These are phyloP conservation scores for Pleurotus platypus DNA, from an alignment of 768 basidiomycete genomes.

Conservation along the genomic window DNA sequence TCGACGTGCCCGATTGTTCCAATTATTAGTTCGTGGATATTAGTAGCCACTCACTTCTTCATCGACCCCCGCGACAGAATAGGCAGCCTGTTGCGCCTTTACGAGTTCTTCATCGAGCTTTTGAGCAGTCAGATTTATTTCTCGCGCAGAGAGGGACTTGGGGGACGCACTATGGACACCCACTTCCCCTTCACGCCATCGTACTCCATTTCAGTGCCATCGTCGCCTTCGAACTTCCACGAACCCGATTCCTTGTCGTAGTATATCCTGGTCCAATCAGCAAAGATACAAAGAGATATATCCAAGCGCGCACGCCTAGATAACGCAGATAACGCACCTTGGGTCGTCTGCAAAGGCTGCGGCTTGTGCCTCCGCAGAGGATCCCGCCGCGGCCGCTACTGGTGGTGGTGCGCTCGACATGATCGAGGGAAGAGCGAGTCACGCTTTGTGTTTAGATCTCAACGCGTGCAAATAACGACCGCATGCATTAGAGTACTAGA, in stretches of 20 bases:
- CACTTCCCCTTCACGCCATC: constrained; percentile 72
- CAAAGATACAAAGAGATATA: constrained; percentile 9
- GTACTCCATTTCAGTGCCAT: constrained; percentile 90
- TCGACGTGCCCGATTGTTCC: background rate
- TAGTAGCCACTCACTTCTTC: constrained; percentile 64
- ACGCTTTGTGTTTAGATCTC: constrained; percentile 36
- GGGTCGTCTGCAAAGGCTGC: constrained; percentile 79
- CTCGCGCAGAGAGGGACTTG: background rate
- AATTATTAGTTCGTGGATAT: background rate
- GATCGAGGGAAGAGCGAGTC: constrained; percentile 20
- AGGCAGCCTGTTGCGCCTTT: constrained; percentile 91
- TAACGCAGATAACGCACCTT: constrained; percentile 34
- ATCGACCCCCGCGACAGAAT: constrained; percentile 89
- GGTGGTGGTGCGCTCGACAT: constrained; percentile 49
- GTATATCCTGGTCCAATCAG: constrained; percentile 51
- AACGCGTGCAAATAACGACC: constrained; percentile 4
- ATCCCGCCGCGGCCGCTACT: constrained; percentile 42
- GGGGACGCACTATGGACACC: constrained; percentile 73
- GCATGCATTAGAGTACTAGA: background rate
- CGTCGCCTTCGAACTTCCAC: constrained; percentile 89
- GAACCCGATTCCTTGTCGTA: constrained; percentile 71
- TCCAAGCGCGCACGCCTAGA: background rate
- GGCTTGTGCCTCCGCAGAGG: constrained; percentile 53
- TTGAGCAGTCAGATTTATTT: constrained; percentile 9
- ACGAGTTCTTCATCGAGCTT: constrained; percentile 87